Evolutionary conservation across 768 basidiomycete genomes (phyloP), one percentile per base, ranked within the genome.

Genomic region (Rhodotorula diobovata): DNA sequence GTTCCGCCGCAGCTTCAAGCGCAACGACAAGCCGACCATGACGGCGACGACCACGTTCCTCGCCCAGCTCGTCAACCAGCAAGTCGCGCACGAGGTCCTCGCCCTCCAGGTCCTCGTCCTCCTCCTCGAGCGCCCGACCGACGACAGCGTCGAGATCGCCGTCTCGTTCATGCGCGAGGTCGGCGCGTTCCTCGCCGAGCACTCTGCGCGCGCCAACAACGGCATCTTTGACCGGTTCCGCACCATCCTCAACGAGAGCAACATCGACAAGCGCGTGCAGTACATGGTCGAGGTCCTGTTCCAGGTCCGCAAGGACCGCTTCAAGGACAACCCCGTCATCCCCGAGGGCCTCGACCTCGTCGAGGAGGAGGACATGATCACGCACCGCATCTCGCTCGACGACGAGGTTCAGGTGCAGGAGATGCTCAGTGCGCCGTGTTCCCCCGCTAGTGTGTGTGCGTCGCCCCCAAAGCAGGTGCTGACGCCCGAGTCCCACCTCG

Each of bases 251-350:
- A 96, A 98, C 81, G 96, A 98, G 80, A 93, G 93, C 35, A 83
- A 85, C 55, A 95, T 99, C 80, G 93, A 91, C 78, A 93, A 98
- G 76, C 87, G 96, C 76, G 91, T 95, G 39, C 96, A 98, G 79
- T 99, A 97, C 82, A 97, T 97, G 96, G 92, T 99, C 76, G 96
- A 98, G 82, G 96, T 98, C 7, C 84, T 98, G 58, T 98, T 99
- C 91, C 96, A 98, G 81, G 91, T 96, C 15, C 85, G 96, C 76
- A 97, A 96, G 83, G 96, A 99, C 84, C 94, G 93, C 81, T 98
- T 91, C 85, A 98, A 98, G 85, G 96, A 98, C 79, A 98, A 99
- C 80, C 94, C 94, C 28, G 87, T 93, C 73, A 80, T 98, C 51
- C 88, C 91, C 4, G 96, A 98, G 78, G 96, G 95, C 1, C 80